A percentile compares a stretch with the other conserved stretches of the same genome.
phyloP scores from a whole-genome alignment of 208 protist species.

The Wallacemonas sp. region DNA sequence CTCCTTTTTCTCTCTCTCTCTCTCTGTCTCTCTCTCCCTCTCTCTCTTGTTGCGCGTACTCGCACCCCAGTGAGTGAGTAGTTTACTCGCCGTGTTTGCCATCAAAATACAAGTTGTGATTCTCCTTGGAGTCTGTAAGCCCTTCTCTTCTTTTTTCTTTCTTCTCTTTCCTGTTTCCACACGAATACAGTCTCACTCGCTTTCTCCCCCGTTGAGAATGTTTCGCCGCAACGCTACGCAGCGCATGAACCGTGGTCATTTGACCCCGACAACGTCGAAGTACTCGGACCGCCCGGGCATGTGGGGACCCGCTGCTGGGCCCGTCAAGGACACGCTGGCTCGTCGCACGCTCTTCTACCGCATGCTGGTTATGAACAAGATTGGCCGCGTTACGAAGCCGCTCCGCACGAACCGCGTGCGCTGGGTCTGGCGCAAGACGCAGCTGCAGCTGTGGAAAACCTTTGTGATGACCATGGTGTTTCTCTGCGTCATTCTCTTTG shows the following conservation, averaged over 20 bases:
- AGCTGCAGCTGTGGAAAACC: conserved; percentile 87
- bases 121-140: no score
- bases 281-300: conserved; percentile 85
- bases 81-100: no score
- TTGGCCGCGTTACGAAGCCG: conserved; percentile 82
- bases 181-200: background rate
- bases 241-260: conserved; percentile 78
- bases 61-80: no score
- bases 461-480: conserved; percentile 89
- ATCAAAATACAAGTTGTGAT: no score
- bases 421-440: conserved; percentile 87
- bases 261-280: conserved; percentile 81
- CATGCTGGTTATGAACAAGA: conserved; percentile 87
- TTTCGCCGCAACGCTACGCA: conserved; percentile 53
- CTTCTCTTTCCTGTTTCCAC: conserved; percentile 20
- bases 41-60: no score
- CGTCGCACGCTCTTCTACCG: conserved; percentile 85
- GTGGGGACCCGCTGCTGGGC: conserved; percentile 81
- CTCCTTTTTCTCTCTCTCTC: no score
- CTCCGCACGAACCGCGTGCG: conserved; percentile 78
- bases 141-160: conserved; percentile 16
- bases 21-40: no score
- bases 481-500: conserved; percentile 70
- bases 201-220: conserved; percentile 33
- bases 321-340: conserved; percentile 83